Conservation (phyloP, 2,329 filamentous ascomycete species). For the Penicillium olsonii region DNA sequence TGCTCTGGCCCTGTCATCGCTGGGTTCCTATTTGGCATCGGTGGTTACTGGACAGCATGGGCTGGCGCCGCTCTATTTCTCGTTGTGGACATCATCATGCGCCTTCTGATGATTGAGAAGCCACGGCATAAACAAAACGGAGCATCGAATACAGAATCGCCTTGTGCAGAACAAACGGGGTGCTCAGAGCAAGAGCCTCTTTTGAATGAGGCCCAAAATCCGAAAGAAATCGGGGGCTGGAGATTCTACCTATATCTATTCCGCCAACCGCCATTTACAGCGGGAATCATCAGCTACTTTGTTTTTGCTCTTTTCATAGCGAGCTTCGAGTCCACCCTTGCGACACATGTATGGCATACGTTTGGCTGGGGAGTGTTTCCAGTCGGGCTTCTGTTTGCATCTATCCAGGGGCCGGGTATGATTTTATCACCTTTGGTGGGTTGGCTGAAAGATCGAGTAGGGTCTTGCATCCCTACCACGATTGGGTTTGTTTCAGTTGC, state of each 20-base stretch:
- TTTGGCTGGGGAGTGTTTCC: slow-evolving; percentile 16
- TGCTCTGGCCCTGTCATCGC: slow-evolving; percentile 25
- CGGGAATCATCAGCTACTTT: slow-evolving; percentile 8
- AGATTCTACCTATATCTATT: slow-evolving; percentile 10
- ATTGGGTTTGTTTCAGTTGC: slow-evolving; percentile 4
- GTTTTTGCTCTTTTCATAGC: slow-evolving; percentile 13
- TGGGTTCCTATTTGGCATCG: slow-evolving; percentile 25
- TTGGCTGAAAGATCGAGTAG: slow-evolving; percentile 4
- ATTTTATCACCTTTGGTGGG: slow-evolving; percentile 7
- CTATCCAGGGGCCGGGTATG: slow-evolving; percentile 13
- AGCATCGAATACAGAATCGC: background rate
- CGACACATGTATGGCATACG: slow-evolving; percentile 9
- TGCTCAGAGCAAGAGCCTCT: background rate
- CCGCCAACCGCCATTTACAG: slow-evolving; percentile 4
- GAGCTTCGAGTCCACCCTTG: slow-evolving; percentile 12
- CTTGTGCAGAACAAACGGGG: background rate
- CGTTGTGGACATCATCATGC: slow-evolving; percentile 30
- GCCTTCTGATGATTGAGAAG: slow-evolving; percentile 15
- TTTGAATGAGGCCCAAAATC: background rate
- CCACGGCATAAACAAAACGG: background rate
- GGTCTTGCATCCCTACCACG: slow-evolving; percentile 2
- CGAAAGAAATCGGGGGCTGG: slow-evolving; percentile 3
- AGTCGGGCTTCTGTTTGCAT: slow-evolving; percentile 12
- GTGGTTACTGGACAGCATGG: slow-evolving; percentile 33
- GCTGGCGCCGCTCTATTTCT: slow-evolving; percentile 24